These are phyloP conservation scores for Geosiphon pyriformis DNA, from an alignment of 192 early-diverging fungal species.

Conservation along the genomic window DNA sequence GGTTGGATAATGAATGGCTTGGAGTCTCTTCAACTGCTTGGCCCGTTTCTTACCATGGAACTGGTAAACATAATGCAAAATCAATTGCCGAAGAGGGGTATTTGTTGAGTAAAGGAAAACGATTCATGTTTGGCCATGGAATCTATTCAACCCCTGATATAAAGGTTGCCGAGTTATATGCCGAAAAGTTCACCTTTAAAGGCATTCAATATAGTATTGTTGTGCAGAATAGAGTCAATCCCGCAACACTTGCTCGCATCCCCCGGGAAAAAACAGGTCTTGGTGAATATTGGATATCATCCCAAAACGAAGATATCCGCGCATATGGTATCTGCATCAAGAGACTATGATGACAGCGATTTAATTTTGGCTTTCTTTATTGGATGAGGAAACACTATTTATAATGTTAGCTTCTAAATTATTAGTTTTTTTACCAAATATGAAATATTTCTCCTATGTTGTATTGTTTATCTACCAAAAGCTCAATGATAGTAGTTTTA, in stretches of 20 bases:
- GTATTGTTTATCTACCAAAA: no score
- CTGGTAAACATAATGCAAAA: conserved; percentile 12
- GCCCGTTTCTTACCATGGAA: conserved; percentile 22
- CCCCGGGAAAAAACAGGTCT: background rate
- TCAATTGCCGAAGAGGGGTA: conserved; percentile 15
- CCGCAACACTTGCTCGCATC: background rate
- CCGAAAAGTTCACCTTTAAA: background rate
- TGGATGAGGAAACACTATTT: no score
- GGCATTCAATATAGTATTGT: background rate
- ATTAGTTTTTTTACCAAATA: no score
- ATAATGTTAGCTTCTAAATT: no score
- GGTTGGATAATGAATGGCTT: conserved; percentile 12
- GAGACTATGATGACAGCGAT: background rate
- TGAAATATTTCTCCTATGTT: no score
- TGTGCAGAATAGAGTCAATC: background rate
- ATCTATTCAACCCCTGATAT: conserved; percentile 6
- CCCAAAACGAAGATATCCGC: background rate
- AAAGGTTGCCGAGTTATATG: background rate
- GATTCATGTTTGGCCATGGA: background rate
- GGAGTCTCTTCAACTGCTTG: background rate
- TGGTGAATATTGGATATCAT: background rate
- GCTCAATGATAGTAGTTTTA: no score
- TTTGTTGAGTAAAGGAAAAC: conserved; percentile 2
- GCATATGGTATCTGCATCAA: conserved; percentile 5
- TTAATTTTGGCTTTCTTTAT: no score